Base-by-base conservation (phyloP, 768 basidiomycete species). In the Suillus tomentosus region DNA sequence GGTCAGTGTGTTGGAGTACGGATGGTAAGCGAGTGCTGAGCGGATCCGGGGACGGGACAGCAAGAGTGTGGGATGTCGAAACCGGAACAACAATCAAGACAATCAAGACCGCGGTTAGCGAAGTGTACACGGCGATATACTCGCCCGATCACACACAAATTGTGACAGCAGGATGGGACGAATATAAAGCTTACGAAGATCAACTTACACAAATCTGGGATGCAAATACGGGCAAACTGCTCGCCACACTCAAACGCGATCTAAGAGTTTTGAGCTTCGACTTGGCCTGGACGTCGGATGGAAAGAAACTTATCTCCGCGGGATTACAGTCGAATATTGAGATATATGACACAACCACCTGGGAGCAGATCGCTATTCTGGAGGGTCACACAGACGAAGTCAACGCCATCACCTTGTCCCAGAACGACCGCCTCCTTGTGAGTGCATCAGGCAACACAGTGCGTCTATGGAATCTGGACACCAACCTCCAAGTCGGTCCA, bases 341-440 rank as follows among this genome's bases (percentile, higher is more conserved):
- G n/a, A 53, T 53, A 5, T 53, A 34, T 10, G 31, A 53, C 51
- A 53, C 31, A 1, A 10, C 51, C 17, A 51, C 7, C 3, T 51
- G 27, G 27, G 0, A 51, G 6, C 3, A 51, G 15, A 27, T 51
- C 14, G 24, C 7, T 8, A 27, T 8, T 8, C 24, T 50, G 5
- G 22, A 27, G 6, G 14, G 24, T 50, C 48, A 50, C 24, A 1
- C 14, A 3, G 0, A 0, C 10, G 1, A 0, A 0, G 19, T 45
- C 19, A n/a, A 4, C 6, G 0, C 48, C 15, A 7, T 24, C 50
- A 27, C 15, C 15, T 51, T 51, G 27, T 51, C 2, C 14, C 2
- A 6, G 13, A 50, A 50, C 6, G 22, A 50, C 5, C 13, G 13
- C 14, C 6, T 24, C 5, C 47, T 48, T 24, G 48, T 6, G 6